Evolutionary conservation across 1,284 basidiomycete species (phyloP), one percentile per base, ranked within the genome.

Genomic region (Tylopilus sp.): DNA sequence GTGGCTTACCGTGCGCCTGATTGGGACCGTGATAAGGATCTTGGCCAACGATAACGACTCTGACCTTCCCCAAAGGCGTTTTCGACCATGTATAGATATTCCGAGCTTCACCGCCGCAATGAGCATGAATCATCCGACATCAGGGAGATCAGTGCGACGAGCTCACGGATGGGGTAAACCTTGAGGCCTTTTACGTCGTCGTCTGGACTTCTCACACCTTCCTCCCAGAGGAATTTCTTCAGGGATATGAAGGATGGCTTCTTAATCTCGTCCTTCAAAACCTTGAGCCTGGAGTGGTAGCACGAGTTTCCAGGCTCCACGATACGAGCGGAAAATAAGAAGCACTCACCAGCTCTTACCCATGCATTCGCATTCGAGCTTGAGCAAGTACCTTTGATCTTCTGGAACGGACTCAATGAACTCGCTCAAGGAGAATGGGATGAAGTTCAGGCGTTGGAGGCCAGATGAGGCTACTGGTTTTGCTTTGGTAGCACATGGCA

Each of bases 1-100:
- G 34, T 26, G 46, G 56, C 69, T 57, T 60, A 74, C 90, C 92
- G 59, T 87, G 85, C 47, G 86, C 86, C 69, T 87, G 85, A 46
- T 81, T 77, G 21, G 71, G 69, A 36, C 78, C 77, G 57, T 84
- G 82, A 65, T 88, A 88, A 25, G 85, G 86, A 69, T 88, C 87
- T 67, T 89, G 86, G 8, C 89, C 89, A 46, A 92, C 75, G 53
- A 92, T 87, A 35, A 92, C 87, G 19, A 89, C 84, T 59, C 81
- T 86, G 55, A 92, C 81, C 55, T 81, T 79, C 10, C 86, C 85
- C 13, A 92, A 71, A 9, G 88, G 86, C 19, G 88, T 89, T 53
- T 83, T 80, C 12, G 86, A 88, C 89, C 89, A 92, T 11, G 86
- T 72, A 63, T 92, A 92, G 52, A 92, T 88, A 57, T 91, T 78